Evolutionary conservation across 2,329 filamentous ascomycete genomes (phyloP).

Genomic region (Aspergillus ibericus): DNA sequence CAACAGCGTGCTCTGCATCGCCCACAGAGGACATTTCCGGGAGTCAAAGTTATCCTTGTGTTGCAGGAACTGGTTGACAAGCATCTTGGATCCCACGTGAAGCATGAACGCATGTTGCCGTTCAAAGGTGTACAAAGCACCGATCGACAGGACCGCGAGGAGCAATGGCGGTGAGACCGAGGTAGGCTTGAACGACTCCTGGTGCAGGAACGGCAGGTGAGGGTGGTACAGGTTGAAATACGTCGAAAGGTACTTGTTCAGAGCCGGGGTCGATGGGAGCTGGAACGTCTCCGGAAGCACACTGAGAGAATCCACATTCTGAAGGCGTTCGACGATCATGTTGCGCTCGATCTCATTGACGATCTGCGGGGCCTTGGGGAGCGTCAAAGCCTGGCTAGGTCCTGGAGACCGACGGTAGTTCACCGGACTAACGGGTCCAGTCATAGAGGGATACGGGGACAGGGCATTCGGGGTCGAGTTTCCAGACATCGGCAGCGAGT

Average conservation of each 20-base stretch:
- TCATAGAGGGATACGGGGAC: constrained; percentile 69
- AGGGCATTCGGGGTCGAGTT: constrained; percentile 70
- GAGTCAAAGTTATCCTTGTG: constrained; percentile 99
- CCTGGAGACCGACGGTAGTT: constrained; percentile 70
- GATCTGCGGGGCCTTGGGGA: constrained; percentile 75
- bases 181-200: constrained; percentile 81
- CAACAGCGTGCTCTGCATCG: constrained; percentile 92
- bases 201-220: constrained; percentile 92
- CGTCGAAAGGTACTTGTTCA: constrained; percentile 91
- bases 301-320: constrained; percentile 74
- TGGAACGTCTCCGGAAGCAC: constrained; percentile 87
- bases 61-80: constrained; percentile 94
- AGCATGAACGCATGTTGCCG: constrained; percentile 96
- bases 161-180: constrained; percentile 78
- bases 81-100: constrained; percentile 94
- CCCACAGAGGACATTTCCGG: constrained; percentile 94
- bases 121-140: constrained; percentile 93
- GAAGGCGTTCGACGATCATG: constrained; percentile 82
- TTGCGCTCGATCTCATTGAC: constrained; percentile 81
- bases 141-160: constrained; percentile 88
- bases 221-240: constrained; percentile 98
- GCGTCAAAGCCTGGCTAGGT: constrained; percentile 63
- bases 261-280: constrained; percentile 72
- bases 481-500: constrained; percentile 67
- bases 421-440: constrained; percentile 66